Evolutionary conservation across 1,284 basidiomycete genomes (phyloP).

Genomic region (Naganishia liquefaciens): DNA sequence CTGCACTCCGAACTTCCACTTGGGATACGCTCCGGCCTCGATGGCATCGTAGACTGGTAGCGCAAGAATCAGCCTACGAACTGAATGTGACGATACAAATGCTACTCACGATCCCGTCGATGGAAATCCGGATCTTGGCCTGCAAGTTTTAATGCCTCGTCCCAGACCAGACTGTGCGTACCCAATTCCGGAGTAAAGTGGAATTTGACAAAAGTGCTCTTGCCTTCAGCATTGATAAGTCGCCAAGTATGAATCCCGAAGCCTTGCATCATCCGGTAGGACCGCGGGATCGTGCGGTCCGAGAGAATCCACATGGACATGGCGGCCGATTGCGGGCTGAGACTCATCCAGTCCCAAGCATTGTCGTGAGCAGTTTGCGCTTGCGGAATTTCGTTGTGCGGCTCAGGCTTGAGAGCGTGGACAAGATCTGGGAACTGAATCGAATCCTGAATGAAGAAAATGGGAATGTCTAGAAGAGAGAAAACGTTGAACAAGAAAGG

Average conservation of each 20-base stretch:
- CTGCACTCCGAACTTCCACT: slow-evolving; percentile 77
- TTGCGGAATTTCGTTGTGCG: slow-evolving; percentile 65
- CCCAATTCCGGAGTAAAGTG: slow-evolving; percentile 77
- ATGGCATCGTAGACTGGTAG: slow-evolving; percentile 67
- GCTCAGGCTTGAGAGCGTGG: slow-evolving; percentile 72
- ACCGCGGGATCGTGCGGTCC: slow-evolving; percentile 73
- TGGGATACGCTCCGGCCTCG: slow-evolving; percentile 64
- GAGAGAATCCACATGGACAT: slow-evolving; percentile 83
- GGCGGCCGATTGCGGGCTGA: slow-evolving; percentile 63
- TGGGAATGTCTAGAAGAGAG: slow-evolving; percentile 59
- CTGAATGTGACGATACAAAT: neutral
- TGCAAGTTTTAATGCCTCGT: slow-evolving; percentile 77
- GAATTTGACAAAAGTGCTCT: slow-evolving; percentile 79
- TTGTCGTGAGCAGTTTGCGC: slow-evolving; percentile 64
- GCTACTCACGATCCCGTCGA: slow-evolving; percentile 62
- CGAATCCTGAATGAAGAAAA: slow-evolving; percentile 78
- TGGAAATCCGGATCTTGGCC: slow-evolving; percentile 71
- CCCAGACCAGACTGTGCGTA: slow-evolving; percentile 75
- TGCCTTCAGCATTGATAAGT: slow-evolving; percentile 65
- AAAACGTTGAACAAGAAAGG: neutral
- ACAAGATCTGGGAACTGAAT: slow-evolving; percentile 81
- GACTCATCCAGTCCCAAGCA: slow-evolving; percentile 70
- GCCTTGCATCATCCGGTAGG: slow-evolving; percentile 80
- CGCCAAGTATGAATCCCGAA: slow-evolving; percentile 82
- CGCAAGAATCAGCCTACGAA: neutral